These are phyloP conservation scores for Paramarasmius palmivorus DNA, from an alignment of 1,284 basidiomycete genomes.

Conservation along the genomic window DNA sequence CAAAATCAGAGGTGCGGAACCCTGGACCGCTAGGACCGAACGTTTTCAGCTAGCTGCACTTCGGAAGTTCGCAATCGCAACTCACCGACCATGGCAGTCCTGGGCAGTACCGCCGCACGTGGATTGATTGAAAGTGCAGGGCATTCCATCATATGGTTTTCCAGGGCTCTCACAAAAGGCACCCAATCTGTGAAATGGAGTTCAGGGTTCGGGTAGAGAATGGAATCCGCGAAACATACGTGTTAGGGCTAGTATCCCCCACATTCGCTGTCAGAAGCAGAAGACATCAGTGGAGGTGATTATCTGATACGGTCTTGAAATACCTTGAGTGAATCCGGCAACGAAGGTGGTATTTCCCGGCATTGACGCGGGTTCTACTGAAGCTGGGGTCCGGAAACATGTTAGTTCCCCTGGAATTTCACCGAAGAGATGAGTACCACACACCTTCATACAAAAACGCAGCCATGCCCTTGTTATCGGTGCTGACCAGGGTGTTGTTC, in stretches of 20 bases:
- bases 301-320: constrained; percentile 8
- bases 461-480: constrained; percentile 84
- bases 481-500: constrained; percentile 79
- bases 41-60: constrained; percentile 1
- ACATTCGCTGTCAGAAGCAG: constrained; percentile 60
- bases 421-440: constrained; percentile 16
- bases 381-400: constrained; percentile 44
- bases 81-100: constrained; percentile 71
- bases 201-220: constrained; percentile 7
- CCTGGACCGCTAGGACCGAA: constrained; percentile 59
- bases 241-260: constrained; percentile 78
- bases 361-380: constrained; percentile 59
- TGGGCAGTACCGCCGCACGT: constrained; percentile 72
- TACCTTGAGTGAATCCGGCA: constrained; percentile 76
- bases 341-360: constrained; percentile 73
- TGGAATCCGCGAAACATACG: constrained; percentile 39
- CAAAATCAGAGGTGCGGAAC: constrained; percentile 71
- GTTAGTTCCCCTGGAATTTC: not conserved
- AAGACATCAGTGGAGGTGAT: constrained; percentile 4
- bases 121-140: constrained; percentile 66
- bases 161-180: constrained; percentile 80
- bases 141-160: constrained; percentile 60
- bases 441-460: constrained; percentile 74
- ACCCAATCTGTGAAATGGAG: constrained; percentile 47
- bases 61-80: constrained; percentile 13